A percentile compares a stretch with the other conserved stretches of the same genome.
Conservation (phyloP, 2,329 filamentous ascomycete genomes). For the Monilinia laxa region DNA sequence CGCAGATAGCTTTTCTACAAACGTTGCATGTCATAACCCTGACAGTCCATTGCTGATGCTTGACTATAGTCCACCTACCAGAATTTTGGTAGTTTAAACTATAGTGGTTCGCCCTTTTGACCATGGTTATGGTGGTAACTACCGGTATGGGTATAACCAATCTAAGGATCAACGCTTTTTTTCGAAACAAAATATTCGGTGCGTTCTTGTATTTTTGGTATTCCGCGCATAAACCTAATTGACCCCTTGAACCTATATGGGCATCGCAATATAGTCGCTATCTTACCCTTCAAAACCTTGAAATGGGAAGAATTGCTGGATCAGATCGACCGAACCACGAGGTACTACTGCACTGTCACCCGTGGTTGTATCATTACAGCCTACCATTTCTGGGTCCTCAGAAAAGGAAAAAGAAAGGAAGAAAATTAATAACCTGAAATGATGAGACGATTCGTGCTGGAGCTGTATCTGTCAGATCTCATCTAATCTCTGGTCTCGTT, state of each 20-base stretch:
- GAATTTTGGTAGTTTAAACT: too few species aligned
- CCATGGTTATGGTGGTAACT: background rate
- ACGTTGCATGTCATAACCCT: background rate
- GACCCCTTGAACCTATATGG: conserved; percentile 28
- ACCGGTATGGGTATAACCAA: background rate
- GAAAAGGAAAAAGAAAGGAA: background rate
- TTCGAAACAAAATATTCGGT: background rate
- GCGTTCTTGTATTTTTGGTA: background rate
- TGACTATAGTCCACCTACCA: background rate
- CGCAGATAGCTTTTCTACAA: background rate
- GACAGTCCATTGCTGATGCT: background rate
- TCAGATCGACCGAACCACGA: conserved; percentile 19
- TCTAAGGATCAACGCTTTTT: background rate
- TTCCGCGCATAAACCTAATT: conserved; percentile 1
- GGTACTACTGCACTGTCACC: conserved; percentile 1
- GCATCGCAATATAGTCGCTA: conserved; percentile 33
- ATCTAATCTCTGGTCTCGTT: conserved; percentile 28
- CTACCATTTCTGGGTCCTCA: background rate
- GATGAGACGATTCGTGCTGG: background rate
- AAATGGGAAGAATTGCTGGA: conserved; percentile 7
- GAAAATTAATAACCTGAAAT: too few species aligned
- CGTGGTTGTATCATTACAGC: background rate
- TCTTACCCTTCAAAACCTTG: conserved; percentile 11
- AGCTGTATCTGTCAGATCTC: conserved; percentile 25
- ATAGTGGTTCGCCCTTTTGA: too few species aligned